Base-by-base conservation (phyloP, 2,329 filamentous ascomycete genomes). In the Penicillium sp. region DNA sequence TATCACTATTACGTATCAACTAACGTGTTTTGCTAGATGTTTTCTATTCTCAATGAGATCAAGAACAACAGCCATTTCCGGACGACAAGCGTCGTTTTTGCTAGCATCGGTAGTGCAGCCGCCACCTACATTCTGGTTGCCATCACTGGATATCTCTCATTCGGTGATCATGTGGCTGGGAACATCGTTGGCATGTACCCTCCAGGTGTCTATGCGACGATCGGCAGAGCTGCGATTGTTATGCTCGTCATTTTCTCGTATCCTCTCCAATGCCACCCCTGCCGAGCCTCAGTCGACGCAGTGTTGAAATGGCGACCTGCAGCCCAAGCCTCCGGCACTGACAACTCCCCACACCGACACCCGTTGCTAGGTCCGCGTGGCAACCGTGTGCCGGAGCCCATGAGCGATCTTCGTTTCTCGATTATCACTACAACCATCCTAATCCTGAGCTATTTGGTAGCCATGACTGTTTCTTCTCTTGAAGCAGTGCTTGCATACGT, bases 21-120 rank as follows among this genome's bases (percentile, higher is more conserved):
- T 53, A 75, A 59, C 61, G 50, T 21, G 1, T 28, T 2, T 39
- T 7, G 36, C 0, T 62, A 94, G 89, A 99, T 99, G 94, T 99
- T 99, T 71, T 96, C 93, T 10, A 95, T 99, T 60, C 77, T 99
- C 42, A 99, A 99, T 66, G 94, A 99, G 74, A 90, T 99, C 61
- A 81, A 84, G 53, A 86, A 96, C 68, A 90, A 91, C 72, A 89
- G 89, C 3, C 90, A 90, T 18, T 81, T 79, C 65, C 87, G 87
- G 57, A 87, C 93, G 7, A 87, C 90, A 0, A 82, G 83, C 15
- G 92, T 99, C 8, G 85, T 97, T 12, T 79, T 81, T 21, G 82
- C 87, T 4, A 95, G 91, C 64, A 96, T 96, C 62, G 94, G 94
- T 18, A 87, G 88, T 28, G 90, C 93, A n/a, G 89, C 89, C 12